Percentiles rank a stretch among this genome's conserved stretches.
phyloP scores from a whole-genome alignment of 805 yeast genomes.

The Candida qinlingensis region DNA sequence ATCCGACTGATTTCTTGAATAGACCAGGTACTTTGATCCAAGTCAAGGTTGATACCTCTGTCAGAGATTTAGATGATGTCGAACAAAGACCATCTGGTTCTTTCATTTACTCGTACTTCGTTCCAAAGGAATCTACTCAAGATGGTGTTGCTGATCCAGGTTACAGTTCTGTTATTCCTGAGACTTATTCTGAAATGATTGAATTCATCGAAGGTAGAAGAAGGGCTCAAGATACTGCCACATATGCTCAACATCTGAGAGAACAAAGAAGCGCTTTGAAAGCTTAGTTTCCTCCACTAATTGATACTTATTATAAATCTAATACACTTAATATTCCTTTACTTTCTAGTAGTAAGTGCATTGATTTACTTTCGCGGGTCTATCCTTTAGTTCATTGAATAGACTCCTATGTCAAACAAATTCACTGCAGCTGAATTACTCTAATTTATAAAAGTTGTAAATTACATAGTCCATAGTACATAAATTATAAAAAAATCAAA shows the following conservation, averaged over 20 bases:
- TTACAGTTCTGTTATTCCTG: conserved; percentile 76
- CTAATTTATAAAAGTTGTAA: too few species aligned
- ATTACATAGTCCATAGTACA: too few species aligned
- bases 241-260: conserved; percentile 44
- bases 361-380: too few species aligned
- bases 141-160: conserved; percentile 39
- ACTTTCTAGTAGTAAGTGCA: too few species aligned
- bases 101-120: conserved; percentile 85
- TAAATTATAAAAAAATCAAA: neutral
- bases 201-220: conserved; percentile 86
- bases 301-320: too few species aligned
- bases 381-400: too few species aligned
- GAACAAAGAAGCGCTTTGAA: neutral
- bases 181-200: conserved; percentile 89
- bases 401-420: too few species aligned
- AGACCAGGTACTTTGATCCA: conserved; percentile 86
- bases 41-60: conserved; percentile 81
- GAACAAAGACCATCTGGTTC: conserved; percentile 72
- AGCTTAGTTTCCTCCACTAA: neutral
- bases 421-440: too few species aligned
- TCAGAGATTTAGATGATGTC: conserved; percentile 59
- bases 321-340: neutral
- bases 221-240: conserved; percentile 79
- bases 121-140: conserved; percentile 49
- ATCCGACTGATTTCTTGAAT: conserved; percentile 52